Conservation (phyloP, 2,329 filamentous ascomycete genomes). For the Ophiosphaerella herpotricha region DNA sequence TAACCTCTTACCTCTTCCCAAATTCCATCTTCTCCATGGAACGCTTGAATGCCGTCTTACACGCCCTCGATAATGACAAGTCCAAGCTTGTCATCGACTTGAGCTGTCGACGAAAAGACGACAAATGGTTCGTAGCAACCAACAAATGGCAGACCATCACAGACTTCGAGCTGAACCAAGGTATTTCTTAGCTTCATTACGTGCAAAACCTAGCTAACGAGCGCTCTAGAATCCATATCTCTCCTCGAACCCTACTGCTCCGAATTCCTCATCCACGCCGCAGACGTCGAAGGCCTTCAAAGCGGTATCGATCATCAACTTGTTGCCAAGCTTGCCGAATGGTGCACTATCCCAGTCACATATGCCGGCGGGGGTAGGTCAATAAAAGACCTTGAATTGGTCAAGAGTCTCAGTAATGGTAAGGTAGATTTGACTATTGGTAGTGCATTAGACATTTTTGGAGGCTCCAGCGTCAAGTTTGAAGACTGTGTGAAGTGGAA, state of each 20-base stretch:
- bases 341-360: conserved; percentile 91
- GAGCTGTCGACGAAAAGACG: conserved; percentile 78
- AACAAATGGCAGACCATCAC: conserved; percentile 99
- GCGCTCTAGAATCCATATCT: conserved; percentile 71
- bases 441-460: conserved; percentile 94
- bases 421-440: conserved; percentile 94
- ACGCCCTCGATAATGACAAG: conserved; percentile 73
- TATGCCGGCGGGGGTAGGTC: conserved; percentile 93
- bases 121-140: conserved; percentile 95
- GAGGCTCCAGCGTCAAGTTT: conserved; percentile 82
- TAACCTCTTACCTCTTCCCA: conserved; percentile 94
- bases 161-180: conserved; percentile 89
- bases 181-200: conserved; percentile 52
- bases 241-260: conserved; percentile 88
- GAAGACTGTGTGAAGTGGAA: conserved; percentile 93
- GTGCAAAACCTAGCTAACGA: background rate
- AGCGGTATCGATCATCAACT: conserved; percentile 86
- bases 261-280: conserved; percentile 96
- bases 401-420: conserved; percentile 76
- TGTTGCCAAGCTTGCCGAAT: conserved; percentile 74
- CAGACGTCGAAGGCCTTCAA: conserved; percentile 94
- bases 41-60: conserved; percentile 74
- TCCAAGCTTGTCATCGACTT: conserved; percentile 90
- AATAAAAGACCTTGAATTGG: conserved; percentile 79
- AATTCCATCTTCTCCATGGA: conserved; percentile 78